phyloP scores from a whole-genome alignment of 2,329 filamentous ascomycete genomes.

The Colletotrichum sp. region DNA sequence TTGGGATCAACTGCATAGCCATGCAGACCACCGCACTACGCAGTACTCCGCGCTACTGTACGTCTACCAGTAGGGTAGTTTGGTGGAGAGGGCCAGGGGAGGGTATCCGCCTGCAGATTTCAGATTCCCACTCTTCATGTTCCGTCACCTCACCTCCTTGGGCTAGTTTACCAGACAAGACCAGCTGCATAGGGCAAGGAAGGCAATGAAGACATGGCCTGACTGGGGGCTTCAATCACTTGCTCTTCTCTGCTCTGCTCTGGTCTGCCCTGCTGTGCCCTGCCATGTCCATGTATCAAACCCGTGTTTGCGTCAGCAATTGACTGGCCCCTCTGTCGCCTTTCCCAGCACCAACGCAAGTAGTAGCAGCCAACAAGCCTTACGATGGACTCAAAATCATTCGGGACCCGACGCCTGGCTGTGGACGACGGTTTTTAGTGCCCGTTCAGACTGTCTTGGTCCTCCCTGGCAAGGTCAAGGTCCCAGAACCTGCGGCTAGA shows the following conservation, averaged over 20 bases:
- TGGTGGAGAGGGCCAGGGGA: slow-evolving; percentile 5
- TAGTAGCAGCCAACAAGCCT: background rate
- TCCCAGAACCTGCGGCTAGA: background rate
- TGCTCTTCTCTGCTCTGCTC: background rate
- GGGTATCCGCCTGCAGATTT: slow-evolving; percentile 3
- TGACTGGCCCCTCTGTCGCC: background rate
- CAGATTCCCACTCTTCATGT: slow-evolving; percentile 3
- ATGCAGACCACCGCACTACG: background rate
- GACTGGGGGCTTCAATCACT: background rate
- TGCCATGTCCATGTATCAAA: background rate
- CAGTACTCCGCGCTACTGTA: slow-evolving; percentile 6
- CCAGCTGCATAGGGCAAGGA: background rate
- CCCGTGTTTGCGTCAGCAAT: background rate
- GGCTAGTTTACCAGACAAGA: background rate
- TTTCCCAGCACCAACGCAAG: background rate
- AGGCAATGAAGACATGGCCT: background rate
- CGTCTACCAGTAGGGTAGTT: slow-evolving; percentile 7
- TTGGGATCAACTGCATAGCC: background rate
- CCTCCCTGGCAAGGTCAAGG: background rate
- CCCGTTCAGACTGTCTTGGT: slow-evolving; percentile 1
- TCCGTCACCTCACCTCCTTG: background rate
- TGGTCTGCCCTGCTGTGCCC: background rate
- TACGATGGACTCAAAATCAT: background rate
- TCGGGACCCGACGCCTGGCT: background rate
- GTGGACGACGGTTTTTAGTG: slow-evolving; percentile 1